Base-by-base conservation (phyloP, 2,329 filamentous ascomycete species). In the Claviceps spartinae region DNA sequence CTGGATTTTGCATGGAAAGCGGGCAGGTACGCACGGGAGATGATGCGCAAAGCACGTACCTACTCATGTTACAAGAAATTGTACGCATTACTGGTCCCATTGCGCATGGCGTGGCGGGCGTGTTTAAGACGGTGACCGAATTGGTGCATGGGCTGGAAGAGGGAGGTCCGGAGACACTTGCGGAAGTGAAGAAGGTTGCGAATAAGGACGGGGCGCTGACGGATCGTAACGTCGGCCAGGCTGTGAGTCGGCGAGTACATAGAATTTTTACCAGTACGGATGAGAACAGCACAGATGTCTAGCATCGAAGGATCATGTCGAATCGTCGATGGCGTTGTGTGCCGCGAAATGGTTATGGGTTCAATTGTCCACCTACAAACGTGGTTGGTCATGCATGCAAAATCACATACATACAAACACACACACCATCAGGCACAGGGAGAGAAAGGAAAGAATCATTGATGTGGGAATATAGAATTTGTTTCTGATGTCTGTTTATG, bases 11-110 rank as follows among this genome's bases (percentile, higher is more conserved):
- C 67, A 89, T 90, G 83, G 85, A 88, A 50, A 72, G 73, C 1
- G 86, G 86, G 0, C 86, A 91, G 66, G 83, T 91, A 43, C 80
- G 79, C 51, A 78, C 81, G 0, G 86, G 86, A 30, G 78, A 84
- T 30, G 77, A 79, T 44, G 68, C 75, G 2, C 64, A 69, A 6
- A 86, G 90, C 59, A 87, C 82, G 0, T 91, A 84, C 56, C 70
- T 81, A 45, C 79, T 79, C 57, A 87, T 91, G 85, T 69, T 93
- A 49, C 83, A 88, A 65, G 83, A 89, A 66, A 79, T 90, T 42
- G 73, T 74, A 14, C 78, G 85, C 16, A 76, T 91, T 16, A 90
- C 87, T 5, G 77, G 81, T 0, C 78, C 83, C 0, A 79, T 88
- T 60, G 86, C 86, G 0, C 79, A 83, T 55, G 85, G 85, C 3